Conservation (phyloP, 345 rosid genomes). For the Syzygium oleosum region DNA sequence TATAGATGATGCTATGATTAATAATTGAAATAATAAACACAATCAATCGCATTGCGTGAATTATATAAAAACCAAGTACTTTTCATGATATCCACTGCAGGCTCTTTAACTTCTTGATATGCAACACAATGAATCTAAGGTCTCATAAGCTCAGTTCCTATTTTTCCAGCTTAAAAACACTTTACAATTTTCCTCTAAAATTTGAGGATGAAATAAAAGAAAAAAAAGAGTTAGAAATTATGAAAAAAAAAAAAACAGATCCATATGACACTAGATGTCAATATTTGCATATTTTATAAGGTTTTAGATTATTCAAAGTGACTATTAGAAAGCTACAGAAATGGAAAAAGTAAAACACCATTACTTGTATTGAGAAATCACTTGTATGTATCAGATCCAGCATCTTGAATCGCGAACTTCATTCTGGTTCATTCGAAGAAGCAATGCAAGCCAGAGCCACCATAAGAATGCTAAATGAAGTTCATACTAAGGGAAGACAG, state of each 20-base stretch:
- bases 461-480: background rate
- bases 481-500: background rate
- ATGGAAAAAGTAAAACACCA: background rate
- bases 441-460: slow-evolving; percentile 3
- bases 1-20: background rate
- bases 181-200: background rate
- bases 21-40: background rate
- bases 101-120: background rate
- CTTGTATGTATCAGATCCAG: slow-evolving; percentile 5
- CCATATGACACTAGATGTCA: background rate
- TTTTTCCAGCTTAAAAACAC: background rate
- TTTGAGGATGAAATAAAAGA: background rate
- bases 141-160: background rate
- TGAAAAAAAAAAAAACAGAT: background rate
- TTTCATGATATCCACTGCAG: background rate
- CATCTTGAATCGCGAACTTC: slow-evolving; percentile 45
- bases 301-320: background rate
- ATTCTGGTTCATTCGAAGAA: slow-evolving; percentile 47
- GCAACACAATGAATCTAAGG: background rate
- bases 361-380: background rate
- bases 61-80: background rate
- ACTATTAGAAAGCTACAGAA: background rate
- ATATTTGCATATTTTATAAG: background rate
- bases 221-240: background rate
- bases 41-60: background rate